These are phyloP conservation scores for Scleroderma citrinum DNA, from an alignment of 768 basidiomycete genomes.

Conservation along the genomic window DNA sequence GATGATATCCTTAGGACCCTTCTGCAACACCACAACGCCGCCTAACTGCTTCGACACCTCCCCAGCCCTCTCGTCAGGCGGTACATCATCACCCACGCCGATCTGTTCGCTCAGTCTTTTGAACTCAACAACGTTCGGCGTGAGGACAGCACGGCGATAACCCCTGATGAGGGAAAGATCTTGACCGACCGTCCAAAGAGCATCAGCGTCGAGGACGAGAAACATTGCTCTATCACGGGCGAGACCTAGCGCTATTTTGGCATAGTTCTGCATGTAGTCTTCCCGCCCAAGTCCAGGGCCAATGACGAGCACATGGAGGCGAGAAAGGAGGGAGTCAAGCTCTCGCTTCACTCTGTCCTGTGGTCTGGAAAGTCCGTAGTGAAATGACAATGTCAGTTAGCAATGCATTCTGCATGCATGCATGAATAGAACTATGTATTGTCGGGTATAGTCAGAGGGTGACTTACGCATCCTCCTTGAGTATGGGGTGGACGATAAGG, in stretches of 20 bases:
- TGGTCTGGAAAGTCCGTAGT: constrained; percentile 31
- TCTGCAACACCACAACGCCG: constrained; percentile 86
- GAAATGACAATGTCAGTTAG: not conserved
- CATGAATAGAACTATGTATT: too few species aligned
- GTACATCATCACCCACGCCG: constrained; percentile 53
- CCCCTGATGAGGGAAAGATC: constrained; percentile 72
- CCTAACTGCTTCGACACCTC: constrained; percentile 70
- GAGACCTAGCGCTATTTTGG: constrained; percentile 65
- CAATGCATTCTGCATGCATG: too few species aligned
- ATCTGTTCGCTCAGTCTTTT: constrained; percentile 71
- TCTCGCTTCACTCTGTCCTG: constrained; percentile 42
- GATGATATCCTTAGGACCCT: constrained; percentile 79
- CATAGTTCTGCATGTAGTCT: constrained; percentile 81
- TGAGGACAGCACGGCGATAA: constrained; percentile 82
- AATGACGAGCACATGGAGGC: constrained; percentile 88
- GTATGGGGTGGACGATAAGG: constrained; percentile 93
- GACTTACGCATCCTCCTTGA: constrained; percentile 59
- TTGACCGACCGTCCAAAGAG: constrained; percentile 75
- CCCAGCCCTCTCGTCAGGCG: constrained; percentile 53
- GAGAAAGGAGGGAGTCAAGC: constrained; percentile 64
- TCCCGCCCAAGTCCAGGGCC: constrained; percentile 95
- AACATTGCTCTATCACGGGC: constrained; percentile 76
- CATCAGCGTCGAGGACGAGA: constrained; percentile 93
- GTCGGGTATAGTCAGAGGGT: not conserved
- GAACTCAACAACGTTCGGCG: constrained; percentile 94